Base-by-base conservation (phyloP, 441 rosid species). In the Arabidopsis hybrid region DNA sequence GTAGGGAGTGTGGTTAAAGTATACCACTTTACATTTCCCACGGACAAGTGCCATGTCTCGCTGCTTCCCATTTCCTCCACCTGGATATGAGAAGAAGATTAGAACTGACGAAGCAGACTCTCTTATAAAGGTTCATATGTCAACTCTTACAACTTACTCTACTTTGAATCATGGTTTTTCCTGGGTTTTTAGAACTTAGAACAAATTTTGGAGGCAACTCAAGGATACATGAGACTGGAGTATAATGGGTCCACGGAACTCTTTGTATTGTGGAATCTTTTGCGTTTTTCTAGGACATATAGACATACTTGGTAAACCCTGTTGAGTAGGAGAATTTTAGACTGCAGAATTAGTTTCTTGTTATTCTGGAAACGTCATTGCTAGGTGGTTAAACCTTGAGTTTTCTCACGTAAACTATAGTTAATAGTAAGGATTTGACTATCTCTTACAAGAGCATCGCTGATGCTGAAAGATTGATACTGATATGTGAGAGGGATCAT, bases 61-160 rank as follows among this genome's bases (percentile, higher is more conserved):
- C 69, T 88, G 95, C 84, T 90, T 88, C 79, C 91, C 91, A 35
- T 88, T 90, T 80, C 95, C 90, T 8, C 93, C 93, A 49, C 91
- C 89, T 31, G 92, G 92, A 79, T 90, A 86, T 90, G 93, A 80
- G 69, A 90, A 85, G 87, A 84, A 84, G 83, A 67, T 82, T 58
- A 81, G 56, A 69, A n/a, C 61, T 61, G 85, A 86, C 42, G 83
- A 82, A 60, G 16, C 79, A 26, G 89, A 83, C 83, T 77, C 79
- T 40, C 75, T 83, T 40, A 34, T 81, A 56, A 86, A 88, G 95
- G 93, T 90, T 78, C 12, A 10, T 62, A 46, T 51, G 69, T 66
- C 8, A 36, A 76, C 75, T 65, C 75, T 77, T 80, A 31, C 12
- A 26, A 60, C 32, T 14, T 68, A 31, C 55, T 74, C 60, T 74